These are phyloP conservation scores for Candida manassasensis DNA, from an alignment of 805 yeast genomes.

Conservation along the genomic window DNA sequence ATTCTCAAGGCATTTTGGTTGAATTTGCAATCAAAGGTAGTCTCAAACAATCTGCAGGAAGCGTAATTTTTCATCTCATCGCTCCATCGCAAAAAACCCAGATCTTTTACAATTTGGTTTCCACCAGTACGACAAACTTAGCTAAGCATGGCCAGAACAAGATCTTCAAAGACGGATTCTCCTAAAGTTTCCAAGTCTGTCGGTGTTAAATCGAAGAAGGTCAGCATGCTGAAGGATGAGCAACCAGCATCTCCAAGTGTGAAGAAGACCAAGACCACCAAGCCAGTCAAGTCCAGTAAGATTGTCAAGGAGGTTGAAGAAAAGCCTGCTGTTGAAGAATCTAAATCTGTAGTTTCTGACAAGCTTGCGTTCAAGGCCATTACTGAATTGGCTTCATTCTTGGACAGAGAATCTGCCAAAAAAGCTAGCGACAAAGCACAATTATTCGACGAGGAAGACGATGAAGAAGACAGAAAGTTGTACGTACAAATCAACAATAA, in stretches of 20 bases:
- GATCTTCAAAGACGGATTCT: no score
- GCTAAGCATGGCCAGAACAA: no score
- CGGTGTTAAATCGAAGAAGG: slow-evolving; percentile 11
- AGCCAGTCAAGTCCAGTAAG: background rate
- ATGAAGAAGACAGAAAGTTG: slow-evolving; percentile 50
- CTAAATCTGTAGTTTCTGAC: slow-evolving; percentile 14
- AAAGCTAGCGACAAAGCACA: slow-evolving; percentile 37
- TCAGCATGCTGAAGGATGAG: slow-evolving; percentile 12
- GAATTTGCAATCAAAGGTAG: no score
- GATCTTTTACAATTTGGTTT: no score
- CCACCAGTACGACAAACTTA: no score
- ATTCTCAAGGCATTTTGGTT: no score
- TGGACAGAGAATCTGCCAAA: slow-evolving; percentile 29
- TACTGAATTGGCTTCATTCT: slow-evolving; percentile 60
- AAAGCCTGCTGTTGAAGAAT: background rate
- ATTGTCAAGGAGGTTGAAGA: background rate
- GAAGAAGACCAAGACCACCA: background rate
- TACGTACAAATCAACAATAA: slow-evolving; percentile 63
- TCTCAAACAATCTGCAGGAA: no score
- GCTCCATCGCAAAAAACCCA: no score
- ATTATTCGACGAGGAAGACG: slow-evolving; percentile 44
- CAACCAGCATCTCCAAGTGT: slow-evolving; percentile 16
- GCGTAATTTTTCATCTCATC: no score
- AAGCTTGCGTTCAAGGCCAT: slow-evolving; percentile 45
- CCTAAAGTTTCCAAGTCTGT: slow-evolving; percentile 21